Percentiles rank a stretch among this genome's conserved stretches.
Conservation (phyloP, 1,284 basidiomycete species). For the Boletellus deceptivus region DNA sequence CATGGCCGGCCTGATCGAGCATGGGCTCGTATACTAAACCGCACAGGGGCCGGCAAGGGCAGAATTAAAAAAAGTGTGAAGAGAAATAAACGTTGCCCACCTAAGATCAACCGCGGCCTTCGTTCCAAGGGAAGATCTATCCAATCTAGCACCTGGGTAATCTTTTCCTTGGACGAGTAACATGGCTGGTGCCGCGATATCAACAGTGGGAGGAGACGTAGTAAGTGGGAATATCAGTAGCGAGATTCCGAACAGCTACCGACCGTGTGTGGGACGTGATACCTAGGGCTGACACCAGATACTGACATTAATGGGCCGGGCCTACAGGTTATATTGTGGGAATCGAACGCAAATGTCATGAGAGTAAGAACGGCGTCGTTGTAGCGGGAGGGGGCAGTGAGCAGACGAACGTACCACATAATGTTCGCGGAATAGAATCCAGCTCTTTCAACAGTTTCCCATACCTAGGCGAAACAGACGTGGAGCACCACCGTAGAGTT, state of each 20-base stretch:
- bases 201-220: neutral
- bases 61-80: neutral
- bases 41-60: neutral
- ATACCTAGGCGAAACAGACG: constrained; percentile 53
- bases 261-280: constrained; percentile 74
- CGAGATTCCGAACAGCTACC: constrained; percentile 13
- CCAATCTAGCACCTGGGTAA: constrained; percentile 70
- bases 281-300: constrained; percentile 62
- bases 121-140: constrained; percentile 61
- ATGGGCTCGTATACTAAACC: constrained; percentile 67
- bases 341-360: neutral
- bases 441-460: constrained; percentile 77
- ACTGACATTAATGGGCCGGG: constrained; percentile 73
- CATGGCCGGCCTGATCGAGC: constrained; percentile 77
- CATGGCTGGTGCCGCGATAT: neutral
- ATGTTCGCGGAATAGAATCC: constrained; percentile 74
- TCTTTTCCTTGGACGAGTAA: constrained; percentile 45
- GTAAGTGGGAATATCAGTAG: neutral
- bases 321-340: constrained; percentile 41
- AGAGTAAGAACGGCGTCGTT: neutral
- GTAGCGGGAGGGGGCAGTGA: neutral
- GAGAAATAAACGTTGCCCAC: constrained; percentile 37
- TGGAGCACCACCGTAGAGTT: too few relatives aligned
- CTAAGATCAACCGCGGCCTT: constrained; percentile 73
- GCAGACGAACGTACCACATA: constrained; percentile 69